Base-by-base conservation (phyloP, 345 rosid genomes). In the Syzygium aqueum region DNA sequence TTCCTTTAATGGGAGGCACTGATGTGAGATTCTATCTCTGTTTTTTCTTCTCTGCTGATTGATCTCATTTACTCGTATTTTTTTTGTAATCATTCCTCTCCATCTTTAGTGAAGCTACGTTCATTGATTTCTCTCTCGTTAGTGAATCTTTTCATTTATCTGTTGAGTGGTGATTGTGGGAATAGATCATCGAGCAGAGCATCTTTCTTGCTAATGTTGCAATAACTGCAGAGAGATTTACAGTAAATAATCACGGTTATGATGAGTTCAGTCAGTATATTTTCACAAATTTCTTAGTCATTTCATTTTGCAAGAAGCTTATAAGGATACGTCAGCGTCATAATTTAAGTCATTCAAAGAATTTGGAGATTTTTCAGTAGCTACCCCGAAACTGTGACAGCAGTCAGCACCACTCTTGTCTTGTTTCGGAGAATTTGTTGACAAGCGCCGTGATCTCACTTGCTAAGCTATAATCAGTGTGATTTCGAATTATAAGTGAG, bases 1-100 rank as follows among this genome's bases (percentile, higher is more conserved):
- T 97, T 90, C 99, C 98, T 86, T 89, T 95, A 90, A 97, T 97
- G 99, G 99, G 99, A 87, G 99, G 99, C 84, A 88, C 89, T 90
- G 95, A 93, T 91, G 99, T 97, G 89, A 93, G 40, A 63, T 91
- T 84, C 53, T 28, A 27, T 28, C 80, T 54, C 23, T 16, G 27
- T 10, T 63, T 30, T 57, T 53, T 11, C 49, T 21, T 21, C 49
- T 67, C 80, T 37, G 0, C 46, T 33, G n/a, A 52, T 21, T 43
- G 73, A 30, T 86, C 65, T n/a, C 52, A 53, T 53, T 33, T n/a
- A 10, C n/a, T 16, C 43, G n/a, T 23, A 0, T 63, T 51, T 30
- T 33, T 0, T 9, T 11, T 43, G 46, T 37, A 17, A 73, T 73
- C 82, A 21, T 10, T 37, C 19, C 82, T 8, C 25, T 73, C 82